phyloP scores from a whole-genome alignment of 2,329 filamentous ascomycete species.

The Fusarium multiceps region DNA sequence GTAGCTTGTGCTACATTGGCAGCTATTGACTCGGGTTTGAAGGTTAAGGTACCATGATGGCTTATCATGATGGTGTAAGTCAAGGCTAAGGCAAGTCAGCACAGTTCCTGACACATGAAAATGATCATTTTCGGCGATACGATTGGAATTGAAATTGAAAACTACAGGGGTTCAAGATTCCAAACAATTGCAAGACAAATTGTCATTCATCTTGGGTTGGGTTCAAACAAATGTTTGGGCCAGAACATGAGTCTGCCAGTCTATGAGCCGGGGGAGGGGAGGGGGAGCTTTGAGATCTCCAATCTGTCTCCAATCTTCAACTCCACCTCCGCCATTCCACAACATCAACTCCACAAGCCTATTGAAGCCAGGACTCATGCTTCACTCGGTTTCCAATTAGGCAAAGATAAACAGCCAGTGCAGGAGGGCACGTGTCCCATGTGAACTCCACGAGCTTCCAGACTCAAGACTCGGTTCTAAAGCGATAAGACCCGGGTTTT shows the following conservation, averaged over 20 bases:
- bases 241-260: conserved; percentile 13
- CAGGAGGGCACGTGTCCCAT: conserved; percentile 45
- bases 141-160: not conserved
- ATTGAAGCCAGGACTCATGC: conserved; percentile 15
- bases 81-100: conserved; percentile 4
- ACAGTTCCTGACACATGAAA: conserved; percentile 4
- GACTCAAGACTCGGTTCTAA: conserved; percentile 7
- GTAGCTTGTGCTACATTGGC: conserved; percentile 18
- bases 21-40: conserved; percentile 11
- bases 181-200: conserved; percentile 36
- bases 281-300: conserved; percentile 20
- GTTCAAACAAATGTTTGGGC: not conserved
- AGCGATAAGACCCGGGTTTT: conserved; percentile 20
- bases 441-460: conserved; percentile 22
- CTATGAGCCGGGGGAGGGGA: not conserved
- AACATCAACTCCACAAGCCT: conserved; percentile 13
- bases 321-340: conserved; percentile 32
- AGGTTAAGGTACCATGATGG: conserved; percentile 15
- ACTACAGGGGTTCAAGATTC: conserved; percentile 8
- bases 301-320: conserved; percentile 34
- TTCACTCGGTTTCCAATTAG: conserved; percentile 13
- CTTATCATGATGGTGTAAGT: conserved; percentile 25
- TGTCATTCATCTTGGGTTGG: not conserved
- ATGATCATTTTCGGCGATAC: not conserved
- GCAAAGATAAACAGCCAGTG: conserved; percentile 34